phyloP scores from a whole-genome alignment of 2,329 filamentous ascomycete species.

The Ascochyta koolunga region DNA sequence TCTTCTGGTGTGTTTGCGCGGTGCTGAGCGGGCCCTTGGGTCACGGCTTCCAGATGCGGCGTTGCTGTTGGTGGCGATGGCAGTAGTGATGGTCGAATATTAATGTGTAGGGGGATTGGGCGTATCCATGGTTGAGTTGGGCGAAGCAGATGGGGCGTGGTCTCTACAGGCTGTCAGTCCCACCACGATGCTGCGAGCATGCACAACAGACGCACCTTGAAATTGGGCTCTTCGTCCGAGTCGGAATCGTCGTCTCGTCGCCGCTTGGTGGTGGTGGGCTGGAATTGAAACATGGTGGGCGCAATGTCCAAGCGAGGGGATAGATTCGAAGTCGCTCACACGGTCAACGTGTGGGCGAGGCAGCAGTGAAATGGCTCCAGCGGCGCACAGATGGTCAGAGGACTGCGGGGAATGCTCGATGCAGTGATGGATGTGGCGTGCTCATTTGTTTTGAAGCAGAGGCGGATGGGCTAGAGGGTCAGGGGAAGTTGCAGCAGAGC shows the following conservation, averaged over 20 bases:
- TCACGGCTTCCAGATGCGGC: constrained; percentile 38
- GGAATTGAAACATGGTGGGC: constrained; percentile 40
- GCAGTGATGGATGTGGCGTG: constrained; percentile 21
- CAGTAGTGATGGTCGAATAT: constrained; percentile 30
- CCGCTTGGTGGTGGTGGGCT: constrained; percentile 39
- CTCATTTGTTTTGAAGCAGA: constrained; percentile 41
- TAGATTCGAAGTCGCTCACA: constrained; percentile 18
- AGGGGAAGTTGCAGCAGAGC: constrained; percentile 35
- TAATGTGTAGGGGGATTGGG: constrained; percentile 27
- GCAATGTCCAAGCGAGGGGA: constrained; percentile 11
- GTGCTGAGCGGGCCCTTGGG: constrained; percentile 32
- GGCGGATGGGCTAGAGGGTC: constrained; percentile 31
- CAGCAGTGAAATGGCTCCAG: constrained; percentile 20
- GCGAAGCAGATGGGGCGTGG: constrained; percentile 32
- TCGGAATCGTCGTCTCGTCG: constrained; percentile 43
- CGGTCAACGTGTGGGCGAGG: constrained; percentile 31
- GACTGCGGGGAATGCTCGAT: constrained; percentile 22
- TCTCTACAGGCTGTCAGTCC: constrained; percentile 32
- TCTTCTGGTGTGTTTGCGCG: background rate
- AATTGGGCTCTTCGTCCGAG: constrained; percentile 38
- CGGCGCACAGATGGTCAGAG: constrained; percentile 17
- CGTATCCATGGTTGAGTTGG: constrained; percentile 25
- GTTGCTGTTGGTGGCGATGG: constrained; percentile 37
- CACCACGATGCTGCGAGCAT: background rate
- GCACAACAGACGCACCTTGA: constrained; percentile 34